These are phyloP conservation scores for Withania somnifera DNA, from an alignment of 305 asterid genomes.

Conservation along the genomic window DNA sequence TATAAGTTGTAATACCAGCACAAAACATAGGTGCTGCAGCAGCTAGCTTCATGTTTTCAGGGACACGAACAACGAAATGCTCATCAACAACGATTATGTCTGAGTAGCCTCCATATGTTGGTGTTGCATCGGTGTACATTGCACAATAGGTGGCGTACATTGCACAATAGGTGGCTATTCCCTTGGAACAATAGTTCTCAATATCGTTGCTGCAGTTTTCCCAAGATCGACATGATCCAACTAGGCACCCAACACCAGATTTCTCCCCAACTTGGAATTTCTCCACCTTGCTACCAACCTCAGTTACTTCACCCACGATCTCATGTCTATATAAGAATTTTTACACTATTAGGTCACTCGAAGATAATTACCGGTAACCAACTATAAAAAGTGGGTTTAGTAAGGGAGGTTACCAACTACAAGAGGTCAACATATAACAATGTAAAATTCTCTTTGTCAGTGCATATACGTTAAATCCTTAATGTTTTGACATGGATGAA, in stretches of 20 bases:
- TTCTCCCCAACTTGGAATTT: conserved; percentile 42
- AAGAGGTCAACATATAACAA: background rate
- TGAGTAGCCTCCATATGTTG: conserved; percentile 45
- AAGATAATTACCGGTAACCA: background rate
- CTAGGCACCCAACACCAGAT: conserved; percentile 44
- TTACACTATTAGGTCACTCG: background rate
- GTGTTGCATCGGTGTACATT: conserved; percentile 20
- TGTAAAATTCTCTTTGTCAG: background rate
- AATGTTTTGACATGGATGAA: background rate
- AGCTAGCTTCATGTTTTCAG: conserved; percentile 37
- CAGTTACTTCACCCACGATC: conserved; percentile 46
- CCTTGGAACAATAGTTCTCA: conserved; percentile 36
- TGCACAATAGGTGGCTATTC: conserved; percentile 15
- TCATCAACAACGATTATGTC: conserved; percentile 33
- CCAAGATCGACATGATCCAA: conserved; percentile 43
- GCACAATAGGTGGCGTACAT: conserved; percentile 13
- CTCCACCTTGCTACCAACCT: conserved; percentile 40
- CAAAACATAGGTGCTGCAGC: conserved; percentile 44
- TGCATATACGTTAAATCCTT: background rate
- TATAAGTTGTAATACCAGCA: conserved; percentile 50
- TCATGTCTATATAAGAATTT: conserved; percentile 27
- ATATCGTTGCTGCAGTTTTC: conserved; percentile 27
- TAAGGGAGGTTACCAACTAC: background rate
- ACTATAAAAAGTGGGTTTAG: background rate
- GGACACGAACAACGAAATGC: conserved; percentile 36